Evolutionary conservation across 257 asterid genomes (phyloP), one percentile per base, ranked within the genome.

Genomic region (Capsicum pubescens): DNA sequence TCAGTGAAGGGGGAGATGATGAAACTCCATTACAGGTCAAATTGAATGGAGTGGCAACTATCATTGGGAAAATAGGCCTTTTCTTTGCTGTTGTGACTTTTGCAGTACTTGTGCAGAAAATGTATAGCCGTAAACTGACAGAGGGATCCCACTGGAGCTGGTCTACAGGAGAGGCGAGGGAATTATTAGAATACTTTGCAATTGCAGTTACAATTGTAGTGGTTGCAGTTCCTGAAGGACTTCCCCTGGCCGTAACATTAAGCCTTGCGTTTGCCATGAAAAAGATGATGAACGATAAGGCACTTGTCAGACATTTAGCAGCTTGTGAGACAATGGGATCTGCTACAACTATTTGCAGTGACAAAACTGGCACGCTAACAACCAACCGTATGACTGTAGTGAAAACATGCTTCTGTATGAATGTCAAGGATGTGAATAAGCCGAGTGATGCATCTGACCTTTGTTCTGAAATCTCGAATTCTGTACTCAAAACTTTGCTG

Each of bases 241-340:
- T 96, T 16, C 99, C 99, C 74, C 80, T 96, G 57, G 99, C 99
- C 2, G 99, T 95, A 67, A 95, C 99, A 7, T 77, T 95, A 54
- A 95, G 98, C 32, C 93, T 95, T 1, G 99, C 99, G 0, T 95
- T 95, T 56, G 99, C 98, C 0, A 95, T 95, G 99, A 93, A 95
- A 81, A 92, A 94, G 87, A 93, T 95, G 97, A 95, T 94, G 98
- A 95, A 95, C 5, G 99, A 95, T 59, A 95, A 94, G 86, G 99
- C 99, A 0, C 96, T 95, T 10, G 98, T 95, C 13, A 93, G 99
- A 3, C 92, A 94, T 83, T 87, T 95, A 78, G 97, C 99, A 1
- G 99, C 99, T 10, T 94, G 99, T 82, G 99, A 95, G 87, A 95
- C 99, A 6, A 95, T 95, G 99, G 99, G 99, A 11, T 95, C 98